Evolutionary conservation across 306 rosid species (phyloP), one percentile per base, ranked within the genome.

Genomic region (Psophocarpus tetragonolobus): DNA sequence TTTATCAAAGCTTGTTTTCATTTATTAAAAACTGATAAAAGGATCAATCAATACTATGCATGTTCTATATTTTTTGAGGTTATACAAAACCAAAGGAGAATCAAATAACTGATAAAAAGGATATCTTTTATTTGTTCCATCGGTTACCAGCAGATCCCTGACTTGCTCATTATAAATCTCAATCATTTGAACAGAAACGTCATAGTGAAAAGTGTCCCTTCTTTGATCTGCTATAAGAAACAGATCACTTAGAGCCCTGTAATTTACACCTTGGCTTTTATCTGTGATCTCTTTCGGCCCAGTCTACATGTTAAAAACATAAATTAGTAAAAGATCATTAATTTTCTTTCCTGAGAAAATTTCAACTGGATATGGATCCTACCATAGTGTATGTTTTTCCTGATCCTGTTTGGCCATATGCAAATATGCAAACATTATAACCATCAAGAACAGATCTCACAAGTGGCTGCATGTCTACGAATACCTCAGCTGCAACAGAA

Each of bases 151-250:
- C 41, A 95, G 96, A 85, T 95, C 99, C 75, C 99, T 87, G 72
- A 92, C 99, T 95, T 91, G 99, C 87, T 95, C 99, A 5, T 95
- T 95, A 68, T 95, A 95, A 67, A 95, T 95, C 84, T 95, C 99
- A 75, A 95, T 92, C 99, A 95, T 95, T 87, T 95, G 99, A 68
- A 95, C 97, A 53, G 91, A 88, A 82, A 95, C 92, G 29, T 92
- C 91, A 54, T 95, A 95, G 74, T 44, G 84, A 56, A 92, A 92
- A 38, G 93, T 87, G 63, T 95, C 96, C 84, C 66, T 91, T 83
- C 99, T 87, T 84, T 92, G 96, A 76, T 87, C 91, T 71, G 97
- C 97, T 82, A 95, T 82, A 18, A 68, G 80, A 82, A 95, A 95
- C 87, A 95, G 88, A 86, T 95, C 97, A 12, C 99, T 87, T 77